These are phyloP conservation scores for Taiozyma onychis DNA, from an alignment of 1,139 yeast genomes.

Conservation along the genomic window DNA sequence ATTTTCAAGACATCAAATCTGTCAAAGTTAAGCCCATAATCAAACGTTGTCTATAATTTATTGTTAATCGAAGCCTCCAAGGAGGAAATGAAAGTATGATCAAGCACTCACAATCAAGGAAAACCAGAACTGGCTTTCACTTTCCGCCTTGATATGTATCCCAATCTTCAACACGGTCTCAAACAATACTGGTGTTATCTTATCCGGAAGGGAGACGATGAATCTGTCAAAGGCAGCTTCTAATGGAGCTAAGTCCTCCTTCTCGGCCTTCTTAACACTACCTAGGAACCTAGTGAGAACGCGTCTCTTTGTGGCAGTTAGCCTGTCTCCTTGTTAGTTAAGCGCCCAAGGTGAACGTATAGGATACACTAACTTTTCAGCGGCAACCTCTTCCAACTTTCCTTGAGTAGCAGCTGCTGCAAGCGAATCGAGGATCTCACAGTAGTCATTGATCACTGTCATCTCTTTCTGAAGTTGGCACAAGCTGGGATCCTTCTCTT, in stretches of 20 bases:
- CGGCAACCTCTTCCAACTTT: not conserved
- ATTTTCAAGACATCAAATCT: conserved; percentile 7
- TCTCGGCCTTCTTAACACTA: conserved; percentile 3
- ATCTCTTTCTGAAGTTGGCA: not conserved
- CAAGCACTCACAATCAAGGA: conserved; percentile 19
- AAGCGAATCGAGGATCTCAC: not conserved
- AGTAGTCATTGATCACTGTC: not conserved
- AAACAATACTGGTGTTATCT: conserved; percentile 12
- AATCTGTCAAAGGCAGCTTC: conserved; percentile 6
- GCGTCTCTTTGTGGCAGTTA: not conserved
- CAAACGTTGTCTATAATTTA: not conserved
- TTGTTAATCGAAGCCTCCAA: not conserved
- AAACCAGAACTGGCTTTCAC: conserved; percentile 24
- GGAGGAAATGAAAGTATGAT: not conserved
- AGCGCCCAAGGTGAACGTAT: not conserved
- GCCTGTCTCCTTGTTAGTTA: not conserved
- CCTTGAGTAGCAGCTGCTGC: not conserved
- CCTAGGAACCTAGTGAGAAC: not conserved
- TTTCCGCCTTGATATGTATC: conserved; percentile 11
- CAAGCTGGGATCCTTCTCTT: not conserved
- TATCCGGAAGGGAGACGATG: conserved; percentile 7
- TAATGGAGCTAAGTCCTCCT: not conserved
- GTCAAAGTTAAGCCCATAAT: conserved; percentile 17
- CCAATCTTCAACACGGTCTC: conserved; percentile 23
- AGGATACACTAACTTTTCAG: conserved; percentile 7